Percentiles rank a stretch among this genome's conserved stretches.
phyloP scores from a whole-genome alignment of 805 yeast species.

The Torulaspora indica region DNA sequence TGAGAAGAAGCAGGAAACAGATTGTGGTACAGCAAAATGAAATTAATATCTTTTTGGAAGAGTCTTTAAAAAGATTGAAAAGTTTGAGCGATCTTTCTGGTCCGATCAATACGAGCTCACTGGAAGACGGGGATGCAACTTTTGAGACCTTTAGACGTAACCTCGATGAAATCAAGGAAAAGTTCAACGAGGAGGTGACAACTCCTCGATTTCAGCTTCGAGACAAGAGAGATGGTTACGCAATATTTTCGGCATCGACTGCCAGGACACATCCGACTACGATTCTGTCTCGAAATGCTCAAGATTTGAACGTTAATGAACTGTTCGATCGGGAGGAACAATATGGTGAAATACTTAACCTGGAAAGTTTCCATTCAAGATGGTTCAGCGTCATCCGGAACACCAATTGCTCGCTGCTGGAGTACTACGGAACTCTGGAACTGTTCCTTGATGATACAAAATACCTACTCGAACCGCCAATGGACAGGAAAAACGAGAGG shows the following conservation, averaged over 20 bases:
- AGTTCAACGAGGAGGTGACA: not conserved
- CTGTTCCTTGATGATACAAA: conserved; percentile 35
- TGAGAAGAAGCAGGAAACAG: conserved; percentile 45
- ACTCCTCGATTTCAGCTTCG: conserved; percentile 14
- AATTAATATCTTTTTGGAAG: conserved; percentile 46
- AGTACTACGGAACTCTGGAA: conserved; percentile 47
- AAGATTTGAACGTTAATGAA: conserved; percentile 44
- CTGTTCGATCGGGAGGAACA: conserved; percentile 57
- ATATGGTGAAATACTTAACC: conserved; percentile 61
- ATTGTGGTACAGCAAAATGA: conserved; percentile 65
- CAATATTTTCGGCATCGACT: conserved; percentile 26
- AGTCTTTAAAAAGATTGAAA: conserved; percentile 39
- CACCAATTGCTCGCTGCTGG: conserved; percentile 42
- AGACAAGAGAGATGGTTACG: conserved; percentile 18
- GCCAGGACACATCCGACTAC: conserved; percentile 14
- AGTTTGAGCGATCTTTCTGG: conserved; percentile 21
- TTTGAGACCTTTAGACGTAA: conserved; percentile 27
- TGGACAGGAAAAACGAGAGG: conserved; percentile 30
- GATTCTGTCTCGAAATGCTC: conserved; percentile 48
- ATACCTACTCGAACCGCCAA: conserved; percentile 26
- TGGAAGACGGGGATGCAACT: conserved; percentile 32
- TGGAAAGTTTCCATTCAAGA: conserved; percentile 45
- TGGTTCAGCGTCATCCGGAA: conserved; percentile 47
- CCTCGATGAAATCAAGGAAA: conserved; percentile 11
- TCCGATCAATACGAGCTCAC: conserved; percentile 30